Evolutionary conservation across 306 rosid genomes (phyloP).

Genomic region (Ormosia emarginata): DNA sequence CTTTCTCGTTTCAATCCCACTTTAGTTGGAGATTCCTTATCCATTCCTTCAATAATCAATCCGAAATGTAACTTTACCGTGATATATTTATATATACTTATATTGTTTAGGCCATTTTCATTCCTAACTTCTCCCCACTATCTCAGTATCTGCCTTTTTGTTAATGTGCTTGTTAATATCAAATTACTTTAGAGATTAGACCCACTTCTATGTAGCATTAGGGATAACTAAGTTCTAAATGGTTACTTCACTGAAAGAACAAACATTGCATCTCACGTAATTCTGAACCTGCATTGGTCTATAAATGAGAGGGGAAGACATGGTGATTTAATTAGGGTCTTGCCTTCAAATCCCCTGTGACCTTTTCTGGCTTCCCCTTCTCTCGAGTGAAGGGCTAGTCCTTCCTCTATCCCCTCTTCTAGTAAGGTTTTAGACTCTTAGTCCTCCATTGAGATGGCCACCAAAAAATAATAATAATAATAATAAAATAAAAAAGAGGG

Average conservation of each 20-base stretch:
- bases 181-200: background rate
- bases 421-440: no score
- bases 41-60: conserved; percentile 25
- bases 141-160: background rate
- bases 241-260: conserved; percentile 26
- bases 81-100: background rate
- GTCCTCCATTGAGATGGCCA: no score
- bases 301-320: no score
- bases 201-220: conserved; percentile 1
- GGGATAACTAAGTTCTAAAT: conserved; percentile 1
- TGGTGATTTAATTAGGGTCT: no score
- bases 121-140: background rate
- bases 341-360: no score
- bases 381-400: no score
- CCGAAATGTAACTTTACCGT: background rate
- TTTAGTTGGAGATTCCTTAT: conserved; percentile 40
- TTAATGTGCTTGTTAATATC: background rate
- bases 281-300: background rate
- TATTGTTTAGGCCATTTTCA: conserved; percentile 17
- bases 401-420: no score
- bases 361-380: no score
- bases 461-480: no score
- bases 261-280: background rate
- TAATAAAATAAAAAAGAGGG: background rate
- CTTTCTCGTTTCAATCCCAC: conserved; percentile 22